Base-by-base conservation (phyloP, 1,139 yeast species). In the Zhuliangozyma parablackwelliae region DNA sequence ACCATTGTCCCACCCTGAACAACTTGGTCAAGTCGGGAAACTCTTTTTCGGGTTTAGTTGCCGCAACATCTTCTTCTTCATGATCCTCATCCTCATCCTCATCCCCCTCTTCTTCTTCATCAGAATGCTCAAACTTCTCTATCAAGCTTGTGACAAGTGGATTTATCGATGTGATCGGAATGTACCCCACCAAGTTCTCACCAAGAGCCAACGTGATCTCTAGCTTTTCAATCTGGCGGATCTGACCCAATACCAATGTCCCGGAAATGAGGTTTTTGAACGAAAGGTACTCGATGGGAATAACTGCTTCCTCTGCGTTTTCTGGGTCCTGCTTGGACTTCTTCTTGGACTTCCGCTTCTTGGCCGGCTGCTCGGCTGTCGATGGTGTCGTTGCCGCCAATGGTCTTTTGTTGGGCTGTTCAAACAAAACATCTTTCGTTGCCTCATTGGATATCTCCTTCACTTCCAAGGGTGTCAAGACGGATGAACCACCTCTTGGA, bases 401-500 rank as follows among this genome's bases (percentile, higher is more conserved):
- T 24, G 63, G 41, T 53, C 73, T 61, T 42, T 68, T 69, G 20
- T 51, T 36, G 11, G 62, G 60, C 20, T 71, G 50, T 50, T 78
- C 90, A 49, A 85, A 85, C 38, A 87, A 67, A 23, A 86, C 95
- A 65, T 92, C 98, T 49, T 77, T 77, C 26, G 90, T 81, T 31
- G 94, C 98, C 59, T 92, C 96, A 54, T 88, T 89, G 29, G 96
- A 82, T 38, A 90, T 94, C 56, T 89, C 95, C 58, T 89, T 89
- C 49, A 88, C 80, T 63, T 92, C 99, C 48, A 92, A 65, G 5
- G 98, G 90, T 3, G 96, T 79, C 57, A 90, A 73, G 12, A 81
- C 87, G 21, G 90, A 76, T 9, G 85, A 78, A 38, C 97, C 97
- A 51, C 98, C 98, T 78, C 99, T 82, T 35, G 98, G 98, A 56